Conservation (phyloP, 352 stramenopile species). For the Phytophthora pisi region DNA sequence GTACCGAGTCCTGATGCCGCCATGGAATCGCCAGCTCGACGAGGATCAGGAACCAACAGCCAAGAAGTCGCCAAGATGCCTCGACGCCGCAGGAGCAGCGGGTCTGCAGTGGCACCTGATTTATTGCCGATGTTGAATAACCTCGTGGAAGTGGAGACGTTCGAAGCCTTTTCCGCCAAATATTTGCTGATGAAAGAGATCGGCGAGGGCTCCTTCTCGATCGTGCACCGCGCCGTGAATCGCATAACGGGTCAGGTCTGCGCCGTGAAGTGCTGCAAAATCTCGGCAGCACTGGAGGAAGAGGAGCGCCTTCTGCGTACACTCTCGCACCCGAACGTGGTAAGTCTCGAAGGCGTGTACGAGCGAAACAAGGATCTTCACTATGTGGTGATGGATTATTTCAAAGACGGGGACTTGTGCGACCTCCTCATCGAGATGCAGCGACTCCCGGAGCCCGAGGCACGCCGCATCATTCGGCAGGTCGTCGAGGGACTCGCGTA, state of each 20-base stretch:
- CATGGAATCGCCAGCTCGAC: not conserved
- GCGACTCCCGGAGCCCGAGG: slow-evolving; percentile 57
- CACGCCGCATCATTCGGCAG: slow-evolving; percentile 64
- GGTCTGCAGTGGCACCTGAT: not conserved
- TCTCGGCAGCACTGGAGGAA: slow-evolving; percentile 63
- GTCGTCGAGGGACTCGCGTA: slow-evolving; percentile 65
- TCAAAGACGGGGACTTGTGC: slow-evolving; percentile 79
- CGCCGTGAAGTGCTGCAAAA: slow-evolving; percentile 80
- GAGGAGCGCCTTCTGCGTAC: slow-evolving; percentile 71
- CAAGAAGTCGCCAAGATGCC: slow-evolving; percentile 14
- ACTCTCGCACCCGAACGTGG: slow-evolving; percentile 72
- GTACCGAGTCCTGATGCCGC: not conserved
- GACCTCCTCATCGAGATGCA: slow-evolving; percentile 74
- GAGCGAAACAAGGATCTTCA: slow-evolving; percentile 65
- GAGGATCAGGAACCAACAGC: not conserved
- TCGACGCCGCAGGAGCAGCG: slow-evolving; percentile 11
- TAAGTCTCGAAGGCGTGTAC: slow-evolving; percentile 74
- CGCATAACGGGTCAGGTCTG: slow-evolving; percentile 64
- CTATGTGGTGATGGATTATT: slow-evolving; percentile 86
- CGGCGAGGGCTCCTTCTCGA: slow-evolving; percentile 84
- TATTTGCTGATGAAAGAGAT: slow-evolving; percentile 85
- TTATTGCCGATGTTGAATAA: slow-evolving; percentile 1
- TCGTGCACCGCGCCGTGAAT: slow-evolving; percentile 81
- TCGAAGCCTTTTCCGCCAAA: slow-evolving; percentile 51
- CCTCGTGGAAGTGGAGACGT: slow-evolving; percentile 26